Evolutionary conservation across 305 asterid species (phyloP).

Genomic region (Ilex paraguariensis): DNA sequence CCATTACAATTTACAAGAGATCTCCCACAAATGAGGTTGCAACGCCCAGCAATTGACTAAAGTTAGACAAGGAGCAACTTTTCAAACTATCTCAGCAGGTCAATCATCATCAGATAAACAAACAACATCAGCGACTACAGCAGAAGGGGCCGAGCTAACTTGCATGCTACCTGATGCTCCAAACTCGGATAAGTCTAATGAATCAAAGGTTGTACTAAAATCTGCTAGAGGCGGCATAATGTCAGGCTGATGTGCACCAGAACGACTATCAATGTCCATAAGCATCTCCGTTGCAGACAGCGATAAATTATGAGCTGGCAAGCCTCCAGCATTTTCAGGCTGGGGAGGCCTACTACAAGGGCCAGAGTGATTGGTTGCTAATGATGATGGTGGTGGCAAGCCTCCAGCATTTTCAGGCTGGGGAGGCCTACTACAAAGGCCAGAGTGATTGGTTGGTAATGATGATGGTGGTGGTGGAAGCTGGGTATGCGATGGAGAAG

Average conservation of each 20-base stretch:
- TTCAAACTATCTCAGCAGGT: not conserved
- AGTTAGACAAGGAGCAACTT: no score
- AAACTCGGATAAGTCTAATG: constrained; percentile 22
- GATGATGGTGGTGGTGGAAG: not conserved
- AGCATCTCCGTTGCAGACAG: constrained; percentile 20
- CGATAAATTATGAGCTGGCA: not conserved
- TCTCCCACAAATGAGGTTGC: no score
- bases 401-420: not conserved
- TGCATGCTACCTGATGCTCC: constrained; percentile 20
- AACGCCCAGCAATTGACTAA: no score
- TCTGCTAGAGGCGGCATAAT: constrained; percentile 26
- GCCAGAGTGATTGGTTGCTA: not conserved
- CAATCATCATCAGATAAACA: constrained; percentile 44
- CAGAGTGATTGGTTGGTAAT: not conserved
- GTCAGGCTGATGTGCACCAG: constrained; percentile 17
- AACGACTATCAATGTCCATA: constrained; percentile 27
- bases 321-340: not conserved
- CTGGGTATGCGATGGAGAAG: not conserved
- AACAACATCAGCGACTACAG: constrained; percentile 21
- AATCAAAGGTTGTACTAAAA: constrained; percentile 13
- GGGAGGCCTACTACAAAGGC: not conserved
- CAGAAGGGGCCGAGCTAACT: constrained; percentile 19
- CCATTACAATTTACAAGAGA: no score
- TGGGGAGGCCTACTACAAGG: not conserved
- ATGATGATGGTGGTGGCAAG: not conserved